These are phyloP conservation scores for Tetrahymena malaccensis DNA, from an alignment of 73 alveolate species.

Conservation along the genomic window DNA sequence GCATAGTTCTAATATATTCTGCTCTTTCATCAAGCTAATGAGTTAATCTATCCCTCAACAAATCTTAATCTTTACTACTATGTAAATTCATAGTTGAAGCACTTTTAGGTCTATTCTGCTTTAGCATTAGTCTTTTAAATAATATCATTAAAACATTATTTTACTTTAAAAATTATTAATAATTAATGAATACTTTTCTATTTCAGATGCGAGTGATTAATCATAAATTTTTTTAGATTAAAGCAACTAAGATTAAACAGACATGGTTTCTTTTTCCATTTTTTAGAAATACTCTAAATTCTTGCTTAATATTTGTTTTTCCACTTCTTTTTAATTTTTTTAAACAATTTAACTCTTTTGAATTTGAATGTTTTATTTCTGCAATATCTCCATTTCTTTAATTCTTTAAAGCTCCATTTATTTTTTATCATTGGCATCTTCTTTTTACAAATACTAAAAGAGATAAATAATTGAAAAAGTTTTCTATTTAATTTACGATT, in stretches of 20 bases:
- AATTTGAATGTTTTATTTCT: not conserved
- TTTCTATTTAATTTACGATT: not conserved
- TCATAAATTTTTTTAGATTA: not conserved
- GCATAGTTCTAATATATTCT: not conserved
- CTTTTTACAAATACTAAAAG: not conserved
- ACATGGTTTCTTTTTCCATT: not conserved
- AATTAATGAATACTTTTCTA: not conserved
- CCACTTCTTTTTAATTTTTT: not conserved
- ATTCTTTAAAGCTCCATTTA: not conserved
- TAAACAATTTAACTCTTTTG: not conserved
- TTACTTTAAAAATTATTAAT: too few species aligned
- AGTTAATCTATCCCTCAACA: not conserved
- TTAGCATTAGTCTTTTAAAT: not conserved
- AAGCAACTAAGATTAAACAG: not conserved
- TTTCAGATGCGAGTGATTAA: not conserved
- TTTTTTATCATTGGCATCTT: not conserved
- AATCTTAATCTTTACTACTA: not conserved
- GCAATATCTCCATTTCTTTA: not conserved
- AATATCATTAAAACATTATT: too few species aligned
- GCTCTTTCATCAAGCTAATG: not conserved
- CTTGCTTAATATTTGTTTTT: not conserved
- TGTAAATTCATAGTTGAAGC: not conserved
- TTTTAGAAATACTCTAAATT: not conserved
- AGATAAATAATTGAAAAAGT: not conserved
- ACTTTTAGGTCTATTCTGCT: not conserved